Conservation (phyloP, 352 stramenopile species). For the Elongisporangium senticosum region DNA sequence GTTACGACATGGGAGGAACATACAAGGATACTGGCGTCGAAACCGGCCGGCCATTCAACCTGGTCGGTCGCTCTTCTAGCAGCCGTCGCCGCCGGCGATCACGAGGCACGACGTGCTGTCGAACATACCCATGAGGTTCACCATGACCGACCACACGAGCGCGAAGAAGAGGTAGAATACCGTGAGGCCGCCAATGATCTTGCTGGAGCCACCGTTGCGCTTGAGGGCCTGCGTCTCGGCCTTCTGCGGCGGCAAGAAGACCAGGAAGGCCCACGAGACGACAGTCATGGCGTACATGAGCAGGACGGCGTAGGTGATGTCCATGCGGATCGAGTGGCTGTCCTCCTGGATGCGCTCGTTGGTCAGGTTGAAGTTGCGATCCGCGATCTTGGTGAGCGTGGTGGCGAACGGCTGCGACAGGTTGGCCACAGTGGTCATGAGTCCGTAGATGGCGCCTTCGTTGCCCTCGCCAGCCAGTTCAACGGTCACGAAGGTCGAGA, state of each 20-base stretch:
- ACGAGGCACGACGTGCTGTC: conserved; percentile 12
- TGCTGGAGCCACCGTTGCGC: conserved; percentile 7
- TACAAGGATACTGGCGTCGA: too few species aligned
- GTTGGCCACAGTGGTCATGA: conserved; percentile 24
- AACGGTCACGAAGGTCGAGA: conserved; percentile 11
- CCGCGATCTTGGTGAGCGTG: conserved; percentile 14
- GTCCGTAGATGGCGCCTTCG: conserved; percentile 24
- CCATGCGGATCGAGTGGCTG: conserved; percentile 7
- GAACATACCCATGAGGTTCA: conserved; percentile 14
- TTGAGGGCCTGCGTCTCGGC: conserved; percentile 14
- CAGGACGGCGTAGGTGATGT: conserved; percentile 15
- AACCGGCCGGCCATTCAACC: not conserved
- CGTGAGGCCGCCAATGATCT: conserved; percentile 6
- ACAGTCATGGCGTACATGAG: conserved; percentile 17
- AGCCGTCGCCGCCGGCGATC: conserved; percentile 9
- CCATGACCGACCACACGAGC: conserved; percentile 5
- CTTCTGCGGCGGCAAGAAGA: conserved; percentile 18
- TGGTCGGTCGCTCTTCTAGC: not conserved
- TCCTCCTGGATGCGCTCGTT: conserved; percentile 10
- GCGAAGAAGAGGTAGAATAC: conserved; percentile 10
- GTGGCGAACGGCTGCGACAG: conserved; percentile 10
- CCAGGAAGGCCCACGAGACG: conserved; percentile 10
- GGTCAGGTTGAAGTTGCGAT: conserved; percentile 7
- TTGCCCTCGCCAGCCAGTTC: conserved; percentile 15
- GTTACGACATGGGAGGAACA: not conserved